Conservation (phyloP, 1,284 basidiomycete species). For the Trichosporon sp. region DNA sequence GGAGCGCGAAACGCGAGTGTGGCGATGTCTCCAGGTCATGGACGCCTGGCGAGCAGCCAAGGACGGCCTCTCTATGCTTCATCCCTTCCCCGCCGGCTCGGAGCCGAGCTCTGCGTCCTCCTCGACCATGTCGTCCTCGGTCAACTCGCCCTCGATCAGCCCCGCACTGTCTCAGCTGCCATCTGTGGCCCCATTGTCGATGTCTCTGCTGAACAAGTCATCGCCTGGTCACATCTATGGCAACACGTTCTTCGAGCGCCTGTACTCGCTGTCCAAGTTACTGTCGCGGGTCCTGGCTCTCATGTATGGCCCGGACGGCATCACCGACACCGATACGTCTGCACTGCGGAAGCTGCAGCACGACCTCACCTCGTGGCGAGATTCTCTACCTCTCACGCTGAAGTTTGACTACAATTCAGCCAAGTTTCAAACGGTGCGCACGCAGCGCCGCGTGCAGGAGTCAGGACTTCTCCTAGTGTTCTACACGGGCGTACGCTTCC, state of each 20-base stretch:
- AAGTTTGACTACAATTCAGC: constrained; percentile 2
- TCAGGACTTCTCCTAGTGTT: constrained; percentile 24
- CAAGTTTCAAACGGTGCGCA: background rate
- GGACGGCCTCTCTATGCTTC: constrained; percentile 15
- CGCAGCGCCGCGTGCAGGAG: background rate
- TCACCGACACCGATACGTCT: constrained; percentile 11
- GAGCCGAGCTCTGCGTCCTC: background rate
- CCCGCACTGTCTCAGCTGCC: background rate
- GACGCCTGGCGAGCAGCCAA: constrained; percentile 28
- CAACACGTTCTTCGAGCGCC: background rate
- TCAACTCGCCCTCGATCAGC: background rate
- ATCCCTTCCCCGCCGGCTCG: background rate
- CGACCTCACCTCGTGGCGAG: constrained; percentile 18
- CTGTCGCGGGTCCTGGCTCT: constrained; percentile 6
- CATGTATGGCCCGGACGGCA: constrained; percentile 23
- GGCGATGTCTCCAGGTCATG: constrained; percentile 14
- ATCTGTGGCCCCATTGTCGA: background rate
- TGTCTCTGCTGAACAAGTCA: background rate
- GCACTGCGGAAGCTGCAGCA: constrained; percentile 17
- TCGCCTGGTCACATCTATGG: background rate
- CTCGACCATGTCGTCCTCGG: background rate
- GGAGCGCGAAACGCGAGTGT: background rate
- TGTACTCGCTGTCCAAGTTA: background rate
- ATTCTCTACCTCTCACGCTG: background rate
- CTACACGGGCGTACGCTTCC: constrained; percentile 19